Evolutionary conservation across 257 asterid species (phyloP), one percentile per base, ranked within the genome.

Genomic region (Coffea eugenioides): DNA sequence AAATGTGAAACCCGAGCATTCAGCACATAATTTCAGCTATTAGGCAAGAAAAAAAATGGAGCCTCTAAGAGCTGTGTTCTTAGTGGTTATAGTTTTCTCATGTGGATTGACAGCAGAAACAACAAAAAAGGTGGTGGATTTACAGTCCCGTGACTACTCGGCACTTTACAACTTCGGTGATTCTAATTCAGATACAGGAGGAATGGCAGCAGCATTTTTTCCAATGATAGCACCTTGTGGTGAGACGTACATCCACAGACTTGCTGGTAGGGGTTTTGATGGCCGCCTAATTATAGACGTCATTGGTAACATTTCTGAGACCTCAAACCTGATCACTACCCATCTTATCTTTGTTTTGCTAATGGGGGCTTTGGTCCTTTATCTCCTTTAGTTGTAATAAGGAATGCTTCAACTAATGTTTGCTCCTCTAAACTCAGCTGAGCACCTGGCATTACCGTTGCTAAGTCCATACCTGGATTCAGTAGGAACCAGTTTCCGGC

Each of bases 171-270:
- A 88, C 80, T 92, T 92, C 13, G 96, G 97, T 0, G 96, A 92
- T 57, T 92, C 97, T 0, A 92, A 92, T 71, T 89, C 97, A 1
- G 95, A 92, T 77, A 90, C 95, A 3, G 95, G 97, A 13, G 95
- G 91, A 31, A 79, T 75, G 0, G 83, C 89, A 0, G 92, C 96
- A 0, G 93, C 89, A 0, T 91, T 89, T 62, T 90, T 83, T 83
- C 94, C 91, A 0, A 77, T 84, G 16, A 80, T 6, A 2, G 34
- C 82, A 4, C 94, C 97, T 20, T 83, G 39, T 10, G 96, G 96
- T 3, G 75, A 85, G 71, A 92, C 94, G 0, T 87, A 79, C 86
- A 90, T 92, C 74, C 82, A 73, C 6, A 64, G 85, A 39, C 94
- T 95, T 0, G 90, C 74, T 3, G 94, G 94, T 9, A 82, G 94